phyloP scores from a whole-genome alignment of 148 eudicot genomes.

The Fagopyrum tataricum region DNA sequence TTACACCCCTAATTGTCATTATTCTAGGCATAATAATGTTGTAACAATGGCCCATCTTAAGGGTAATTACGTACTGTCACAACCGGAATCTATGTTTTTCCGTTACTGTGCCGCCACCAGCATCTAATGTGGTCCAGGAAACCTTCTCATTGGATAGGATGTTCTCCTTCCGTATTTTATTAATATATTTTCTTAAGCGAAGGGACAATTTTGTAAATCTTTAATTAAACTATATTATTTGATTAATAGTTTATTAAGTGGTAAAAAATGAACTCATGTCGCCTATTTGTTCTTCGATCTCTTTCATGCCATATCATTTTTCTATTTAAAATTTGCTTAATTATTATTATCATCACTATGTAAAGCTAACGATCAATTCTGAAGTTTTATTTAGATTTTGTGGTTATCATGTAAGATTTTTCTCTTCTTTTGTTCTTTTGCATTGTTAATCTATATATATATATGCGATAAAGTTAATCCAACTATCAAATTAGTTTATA shows the following conservation, averaged over 20 bases:
- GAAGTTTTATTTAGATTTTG: neutral
- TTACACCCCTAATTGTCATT: constrained; percentile 4
- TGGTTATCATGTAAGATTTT: neutral
- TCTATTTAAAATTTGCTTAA: neutral
- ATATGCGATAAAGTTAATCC: no score
- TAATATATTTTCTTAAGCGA: neutral
- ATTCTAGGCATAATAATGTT: neutral
- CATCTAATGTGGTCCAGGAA: no score
- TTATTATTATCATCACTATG: no score
- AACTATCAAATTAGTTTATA: no score
- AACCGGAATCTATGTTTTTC: neutral
- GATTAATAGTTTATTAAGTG: no score
- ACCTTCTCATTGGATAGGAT: neutral
- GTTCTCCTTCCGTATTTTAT: neutral
- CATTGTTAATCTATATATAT: neutral
- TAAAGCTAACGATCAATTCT: neutral
- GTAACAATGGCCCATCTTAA: neutral
- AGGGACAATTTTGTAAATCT: neutral
- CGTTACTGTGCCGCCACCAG: neutral
- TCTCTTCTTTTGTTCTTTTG: neutral
- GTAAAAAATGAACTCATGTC: neutral
- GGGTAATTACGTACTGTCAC: neutral
- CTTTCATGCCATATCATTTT: neutral
- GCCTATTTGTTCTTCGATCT: neutral
- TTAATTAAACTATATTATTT: neutral